These are phyloP conservation scores for Pythium monospermum DNA, from an alignment of 352 stramenopile species.

Conservation along the genomic window DNA sequence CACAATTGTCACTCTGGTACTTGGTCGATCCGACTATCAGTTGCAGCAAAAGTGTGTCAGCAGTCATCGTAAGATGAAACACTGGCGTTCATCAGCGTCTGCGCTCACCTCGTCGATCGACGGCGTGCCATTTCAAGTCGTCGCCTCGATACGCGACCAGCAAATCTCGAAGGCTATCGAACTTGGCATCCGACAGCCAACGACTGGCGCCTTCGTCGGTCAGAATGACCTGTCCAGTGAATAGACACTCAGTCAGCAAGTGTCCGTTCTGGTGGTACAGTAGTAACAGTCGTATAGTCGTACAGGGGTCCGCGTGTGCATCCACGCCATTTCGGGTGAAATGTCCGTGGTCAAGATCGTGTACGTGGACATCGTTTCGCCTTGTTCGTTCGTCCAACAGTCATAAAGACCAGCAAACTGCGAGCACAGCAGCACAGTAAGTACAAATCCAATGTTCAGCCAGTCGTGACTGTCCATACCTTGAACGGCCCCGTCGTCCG, in stretches of 20 bases:
- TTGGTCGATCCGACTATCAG: slow-evolving; percentile 39
- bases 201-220: slow-evolving; percentile 45
- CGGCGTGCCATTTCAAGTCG: slow-evolving; percentile 71
- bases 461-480: too few relatives aligned
- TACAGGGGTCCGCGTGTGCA: slow-evolving; percentile 87
- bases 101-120: slow-evolving; percentile 59
- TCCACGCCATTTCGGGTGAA: slow-evolving; percentile 59
- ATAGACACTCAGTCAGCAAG: background rate
- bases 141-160: slow-evolving; percentile 39
- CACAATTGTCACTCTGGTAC: slow-evolving; percentile 70
- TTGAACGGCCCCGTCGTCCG: slow-evolving; percentile 41
- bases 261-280: too few relatives aligned
- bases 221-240: slow-evolving; percentile 60
- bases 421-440: background rate
- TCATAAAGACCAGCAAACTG: slow-evolving; percentile 87
- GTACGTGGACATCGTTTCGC: slow-evolving; percentile 73
- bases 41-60: background rate
- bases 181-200: slow-evolving; percentile 67
- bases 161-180: slow-evolving; percentile 47
- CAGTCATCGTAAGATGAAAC: too few relatives aligned
- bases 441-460: too few relatives aligned
- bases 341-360: slow-evolving; percentile 85
- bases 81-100: too few relatives aligned
- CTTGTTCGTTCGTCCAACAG: slow-evolving; percentile 59
- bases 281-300: background rate